These are phyloP conservation scores for Trichosporon coremiiforme DNA, from an alignment of 1,284 basidiomycete species.

Conservation along the genomic window DNA sequence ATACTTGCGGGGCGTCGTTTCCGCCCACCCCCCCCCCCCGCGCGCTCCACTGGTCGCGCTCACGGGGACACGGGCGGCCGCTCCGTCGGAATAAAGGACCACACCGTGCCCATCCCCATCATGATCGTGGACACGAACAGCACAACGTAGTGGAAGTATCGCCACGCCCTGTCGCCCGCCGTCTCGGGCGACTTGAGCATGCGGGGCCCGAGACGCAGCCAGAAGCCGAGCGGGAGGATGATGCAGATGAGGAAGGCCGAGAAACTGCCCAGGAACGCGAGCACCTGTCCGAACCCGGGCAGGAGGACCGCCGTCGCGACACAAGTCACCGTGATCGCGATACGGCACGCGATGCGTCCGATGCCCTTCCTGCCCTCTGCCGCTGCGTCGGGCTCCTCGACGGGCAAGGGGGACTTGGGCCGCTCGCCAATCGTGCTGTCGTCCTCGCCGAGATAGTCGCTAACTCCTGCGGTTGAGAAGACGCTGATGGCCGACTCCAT, in stretches of 20 bases:
- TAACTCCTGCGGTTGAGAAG: constrained; percentile 23
- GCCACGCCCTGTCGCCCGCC: constrained; percentile 64
- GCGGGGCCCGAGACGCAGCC: constrained; percentile 44
- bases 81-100: constrained; percentile 61
- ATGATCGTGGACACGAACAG: constrained; percentile 65
- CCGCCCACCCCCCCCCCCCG: too few species aligned
- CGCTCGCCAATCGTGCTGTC: neutral
- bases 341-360: constrained; percentile 42
- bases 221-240: constrained; percentile 65
- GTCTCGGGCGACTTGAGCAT: constrained; percentile 34
- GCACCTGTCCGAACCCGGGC: constrained; percentile 66
- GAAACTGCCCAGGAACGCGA: constrained; percentile 88
- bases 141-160: constrained; percentile 62
- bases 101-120: constrained; percentile 76
- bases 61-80: neutral
- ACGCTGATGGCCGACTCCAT: constrained; percentile 26
- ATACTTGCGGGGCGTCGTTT: too few species aligned
- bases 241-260: constrained; percentile 81
- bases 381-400: neutral
- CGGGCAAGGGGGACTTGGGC: constrained; percentile 21
- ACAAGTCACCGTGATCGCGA: constrained; percentile 45
- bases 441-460: constrained; percentile 27
- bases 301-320: constrained; percentile 44
- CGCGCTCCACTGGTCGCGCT: neutral
- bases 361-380: constrained; percentile 33